Evolutionary conservation across 345 rosid genomes (phyloP), one percentile per base, ranked within the genome.

Genomic region (Sisymbrium altissimum): DNA sequence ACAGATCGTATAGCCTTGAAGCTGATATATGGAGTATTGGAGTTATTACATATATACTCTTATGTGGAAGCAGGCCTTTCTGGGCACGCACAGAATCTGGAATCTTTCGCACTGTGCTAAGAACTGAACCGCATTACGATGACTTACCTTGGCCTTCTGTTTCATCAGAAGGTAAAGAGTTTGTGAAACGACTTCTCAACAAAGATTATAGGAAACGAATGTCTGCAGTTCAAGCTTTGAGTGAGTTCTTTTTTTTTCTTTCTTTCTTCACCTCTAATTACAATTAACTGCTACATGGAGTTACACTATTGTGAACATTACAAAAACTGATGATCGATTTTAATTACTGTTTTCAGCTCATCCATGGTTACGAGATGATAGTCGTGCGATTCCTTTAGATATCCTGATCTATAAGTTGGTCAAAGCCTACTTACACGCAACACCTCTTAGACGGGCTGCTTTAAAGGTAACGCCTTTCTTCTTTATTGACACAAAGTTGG

Each of bases 21-120:
- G 96, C 90, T 66, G 96, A 90, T 81, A 85, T 90, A 73, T 90
- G 96, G 96, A 90, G 96, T 79, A 84, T 90, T 39, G 96, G 96
- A 32, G 93, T 90, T 53, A 90, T 90, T 75, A 70, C 88, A 19
- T 90, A 86, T 80, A 90, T 90, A 79, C 83, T 90, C 75, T 73
- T 90, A 78, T 88, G 91, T 70, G 96, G 96, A 73, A 90, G 96
- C 80, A 83, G 96, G 9, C 96, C 96, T 30, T 90, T 90, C 62
- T 90, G 93, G 96, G 93, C 93, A 66, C 78, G 96, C 54, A 88
- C 96, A 8, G 96, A 90, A 79, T 90, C 96, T 29, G 96, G 93
- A 72, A 90, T 90, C 68, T 90, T 90, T 64, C 88, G 96, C 53
- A 79, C 96, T 15, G 96, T 90, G 60, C 83, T 90, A 70, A 84